Evolutionary conservation across 192 early-diverging fungal genomes (phyloP).

Genomic region (Funneliformis mosseae): DNA sequence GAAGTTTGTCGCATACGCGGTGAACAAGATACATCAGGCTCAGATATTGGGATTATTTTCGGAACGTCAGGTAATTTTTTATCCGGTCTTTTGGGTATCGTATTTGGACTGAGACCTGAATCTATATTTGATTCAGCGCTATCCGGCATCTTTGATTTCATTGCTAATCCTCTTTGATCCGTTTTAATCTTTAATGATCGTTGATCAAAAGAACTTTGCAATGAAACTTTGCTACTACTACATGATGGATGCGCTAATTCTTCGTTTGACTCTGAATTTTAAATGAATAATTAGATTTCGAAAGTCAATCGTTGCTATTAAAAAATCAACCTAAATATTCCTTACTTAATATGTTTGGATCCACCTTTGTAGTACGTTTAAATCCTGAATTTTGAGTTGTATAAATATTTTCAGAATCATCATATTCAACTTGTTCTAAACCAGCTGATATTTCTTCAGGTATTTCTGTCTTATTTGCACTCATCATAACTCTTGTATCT

Average conservation of each 20-base stretch:
- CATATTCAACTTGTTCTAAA: not conserved
- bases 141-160: not conserved
- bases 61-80: constrained; percentile 34
- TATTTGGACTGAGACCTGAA: constrained; percentile 12
- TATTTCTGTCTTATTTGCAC: constrained; percentile 1
- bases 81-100: constrained; percentile 31
- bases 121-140: constrained; percentile 11
- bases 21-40: constrained; percentile 21
- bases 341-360: not conserved
- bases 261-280: too few species aligned
- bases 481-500: constrained; percentile 2
- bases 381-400: not conserved
- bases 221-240: too few species aligned
- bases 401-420: not conserved
- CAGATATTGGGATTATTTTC: not conserved
- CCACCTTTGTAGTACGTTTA: not conserved
- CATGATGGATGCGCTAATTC: not conserved
- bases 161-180: constrained; percentile 6
- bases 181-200: not conserved
- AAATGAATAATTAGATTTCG: too few species aligned
- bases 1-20: constrained; percentile 28
- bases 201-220: not conserved
- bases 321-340: too few species aligned
- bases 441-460: not conserved
- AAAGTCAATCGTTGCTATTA: too few species aligned